Evolutionary conservation across 2,329 filamentous ascomycete species (phyloP).

Genomic region (Alternaria atra): DNA sequence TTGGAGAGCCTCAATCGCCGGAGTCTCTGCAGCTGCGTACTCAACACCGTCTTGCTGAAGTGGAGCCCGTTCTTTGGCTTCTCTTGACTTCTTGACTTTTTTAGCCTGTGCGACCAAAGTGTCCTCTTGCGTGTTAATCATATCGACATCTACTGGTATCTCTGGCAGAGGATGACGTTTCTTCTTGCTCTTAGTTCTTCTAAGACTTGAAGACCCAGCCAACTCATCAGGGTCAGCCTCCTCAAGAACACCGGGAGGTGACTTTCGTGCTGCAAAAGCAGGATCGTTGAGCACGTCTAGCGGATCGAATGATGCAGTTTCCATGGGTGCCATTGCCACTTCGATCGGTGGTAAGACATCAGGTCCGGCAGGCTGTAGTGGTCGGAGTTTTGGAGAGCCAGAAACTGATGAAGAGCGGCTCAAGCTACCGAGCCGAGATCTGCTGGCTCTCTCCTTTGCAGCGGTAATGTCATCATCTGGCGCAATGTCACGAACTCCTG

Average conservation of each 20-base stretch:
- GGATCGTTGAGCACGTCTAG: slow-evolving; percentile 49
- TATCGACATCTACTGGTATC: slow-evolving; percentile 9
- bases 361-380: slow-evolving; percentile 22
- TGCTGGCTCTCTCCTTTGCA: slow-evolving; percentile 40
- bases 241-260: slow-evolving; percentile 45
- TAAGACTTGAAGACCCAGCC: slow-evolving; percentile 52
- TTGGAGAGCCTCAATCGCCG: slow-evolving; percentile 43
- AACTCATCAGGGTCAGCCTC: slow-evolving; percentile 50
- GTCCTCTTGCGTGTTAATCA: not conserved
- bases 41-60: slow-evolving; percentile 42
- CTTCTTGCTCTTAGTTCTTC: slow-evolving; percentile 59
- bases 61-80: slow-evolving; percentile 38
- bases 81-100: slow-evolving; percentile 43
- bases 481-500: slow-evolving; percentile 36
- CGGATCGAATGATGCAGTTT: slow-evolving; percentile 49
- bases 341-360: slow-evolving; percentile 47
- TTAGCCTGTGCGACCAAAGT: slow-evolving; percentile 25
- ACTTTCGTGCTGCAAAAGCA: slow-evolving; percentile 46
- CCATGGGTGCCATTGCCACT: slow-evolving; percentile 44
- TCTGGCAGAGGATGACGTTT: slow-evolving; percentile 28
- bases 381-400: slow-evolving; percentile 35
- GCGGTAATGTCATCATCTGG: slow-evolving; percentile 46
- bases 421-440: slow-evolving; percentile 42
- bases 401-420: slow-evolving; percentile 43
- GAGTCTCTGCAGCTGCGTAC: slow-evolving; percentile 39